Percentiles rank a stretch among this genome's conserved stretches.
Evolutionary conservation across 495 filamentous ascomycete species (phyloP).

Genomic region (Tuber borchii): DNA sequence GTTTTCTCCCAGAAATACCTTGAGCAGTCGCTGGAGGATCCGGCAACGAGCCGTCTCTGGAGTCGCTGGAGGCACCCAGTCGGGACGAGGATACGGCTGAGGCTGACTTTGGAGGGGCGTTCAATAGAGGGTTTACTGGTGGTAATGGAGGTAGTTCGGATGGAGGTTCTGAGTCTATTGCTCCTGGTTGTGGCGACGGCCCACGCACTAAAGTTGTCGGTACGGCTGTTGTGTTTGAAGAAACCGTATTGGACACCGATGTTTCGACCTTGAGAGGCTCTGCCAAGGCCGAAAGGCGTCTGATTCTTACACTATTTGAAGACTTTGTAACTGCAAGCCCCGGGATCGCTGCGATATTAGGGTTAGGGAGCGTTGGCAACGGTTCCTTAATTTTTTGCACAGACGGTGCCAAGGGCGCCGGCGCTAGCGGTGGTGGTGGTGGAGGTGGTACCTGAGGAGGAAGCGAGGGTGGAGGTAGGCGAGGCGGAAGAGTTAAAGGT

Average conservation of each 20-base stretch:
- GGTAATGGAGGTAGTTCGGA: conserved; percentile 42
- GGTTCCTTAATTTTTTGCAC: conserved; percentile 21
- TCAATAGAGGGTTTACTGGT: conserved; percentile 28
- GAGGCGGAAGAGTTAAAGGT: conserved; percentile 22
- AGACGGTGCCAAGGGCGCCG: conserved; percentile 20
- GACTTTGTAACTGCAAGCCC: conserved; percentile 40
- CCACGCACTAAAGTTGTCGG: conserved; percentile 42
- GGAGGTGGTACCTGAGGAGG: conserved; percentile 42
- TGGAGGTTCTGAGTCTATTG: conserved; percentile 27
- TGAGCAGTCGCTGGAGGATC: conserved; percentile 30
- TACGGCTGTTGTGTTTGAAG: conserved; percentile 41
- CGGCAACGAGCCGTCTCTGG: conserved; percentile 14
- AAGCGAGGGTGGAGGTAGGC: conserved; percentile 40
- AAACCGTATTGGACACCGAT: conserved; percentile 47
- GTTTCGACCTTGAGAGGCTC: conserved; percentile 91
- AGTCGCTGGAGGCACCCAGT: conserved; percentile 30
- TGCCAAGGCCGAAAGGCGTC: conserved; percentile 73
- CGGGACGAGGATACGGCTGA: conserved; percentile 28
- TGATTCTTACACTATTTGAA: conserved; percentile 58
- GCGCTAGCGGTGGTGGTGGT: conserved; percentile 24
- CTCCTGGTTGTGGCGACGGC: conserved; percentile 24
- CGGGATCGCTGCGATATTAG: conserved; percentile 46
- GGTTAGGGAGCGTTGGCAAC: conserved; percentile 37
- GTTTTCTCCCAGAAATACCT: conserved; percentile 29
- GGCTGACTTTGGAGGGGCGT: conserved; percentile 34